Evolutionary conservation across 805 yeast species (phyloP), one percentile per base, ranked within the genome.

Genomic region (Candida insectorum): DNA sequence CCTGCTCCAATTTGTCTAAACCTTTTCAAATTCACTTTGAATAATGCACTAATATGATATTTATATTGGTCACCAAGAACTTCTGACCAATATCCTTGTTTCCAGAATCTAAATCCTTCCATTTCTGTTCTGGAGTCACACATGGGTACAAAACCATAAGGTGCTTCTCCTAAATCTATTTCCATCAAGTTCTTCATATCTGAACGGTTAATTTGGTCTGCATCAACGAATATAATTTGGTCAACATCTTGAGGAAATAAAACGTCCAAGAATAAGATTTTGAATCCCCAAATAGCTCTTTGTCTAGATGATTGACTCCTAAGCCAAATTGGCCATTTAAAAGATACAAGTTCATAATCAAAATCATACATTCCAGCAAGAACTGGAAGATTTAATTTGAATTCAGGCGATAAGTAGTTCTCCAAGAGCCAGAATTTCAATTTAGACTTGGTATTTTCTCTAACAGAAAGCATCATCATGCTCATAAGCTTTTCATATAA

Each of bases 301-400:
- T 81, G 88, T 48, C 77, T 77, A 44, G 83, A 91, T 23, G 81
- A 57, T 58, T 91, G 97, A 3, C 71, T 71, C 31, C 89, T 71
- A 14, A 91, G 64, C 95, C 97, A 91, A 7, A 66, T 56, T 10
- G 98, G 98, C 98, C 98, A 91, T 42, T 83, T 81, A 56, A 85
- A 91, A 1, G 83, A 76, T n/a, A 93, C 67, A 28, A 87, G 58
- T 48, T 87, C 91, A 49, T 80, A 85, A 30, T 81, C 72, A 49
- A 85, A 83, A 1, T 77, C 76, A 49, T 73, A 75, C 34, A 71
- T 51, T 12, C 62, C 54, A 0, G 94, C 80, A 35, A 86, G 49
- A 11, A 49, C 43, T 0, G 86, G 84, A n/a, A 86, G 51, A 30
- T 77, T 71, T 18, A 60, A 50, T 51, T 74, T 79, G 49, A 89